Base-by-base conservation (phyloP, 768 basidiomycete species). In the Lactarius deliciosus region DNA sequence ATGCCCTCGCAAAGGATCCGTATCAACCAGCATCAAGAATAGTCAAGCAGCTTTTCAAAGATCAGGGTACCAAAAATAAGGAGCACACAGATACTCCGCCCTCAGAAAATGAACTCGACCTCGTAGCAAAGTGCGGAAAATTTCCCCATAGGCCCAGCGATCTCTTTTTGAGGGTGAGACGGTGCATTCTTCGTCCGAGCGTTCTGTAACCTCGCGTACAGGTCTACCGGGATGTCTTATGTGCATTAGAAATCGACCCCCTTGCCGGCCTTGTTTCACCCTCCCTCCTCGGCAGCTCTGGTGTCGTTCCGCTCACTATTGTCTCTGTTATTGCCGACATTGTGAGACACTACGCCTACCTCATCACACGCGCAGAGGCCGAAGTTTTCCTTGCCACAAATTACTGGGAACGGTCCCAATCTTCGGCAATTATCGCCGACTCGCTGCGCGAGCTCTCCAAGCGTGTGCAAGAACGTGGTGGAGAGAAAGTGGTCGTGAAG, bases 351-450 rank as follows among this genome's bases (percentile, higher is more conserved):
- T 87, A 88, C 76, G 79, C 82, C 22, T 83, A 86, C 57, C 78
- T 84, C 57, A 88, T 90, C 61, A 80, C 86, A 28, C 77, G 79
- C 36, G 88, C 88, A 10, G 76, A 87, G 71, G 77, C 82, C 45
- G 88, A 90, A 76, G 81, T 90, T 18, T 79, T 90, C 69, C 77
- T 90, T 16, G 86, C 86, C 2, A 90, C 89, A 5, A 90, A 89
- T 74, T 85, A 85, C 69, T 82, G 81, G 79, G 78, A 86, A 73
- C 75, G 80, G 56, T 81, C 84, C 8, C 80, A 82, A 67, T 81
- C 82, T 2, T 83, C 85, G 15, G 79, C 74, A 45, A 79, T 80
- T 54, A 78, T 89, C 68, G 77, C 81, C 3, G 76, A 81, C n/a
- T 78, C 78, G 0, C 73, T 82, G 9, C 68, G 72, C 36, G 43